A percentile compares a stretch with the other conserved stretches of the same genome.
Conservation (phyloP, 192 early-diverging fungal species). For the Podila horticola region DNA sequence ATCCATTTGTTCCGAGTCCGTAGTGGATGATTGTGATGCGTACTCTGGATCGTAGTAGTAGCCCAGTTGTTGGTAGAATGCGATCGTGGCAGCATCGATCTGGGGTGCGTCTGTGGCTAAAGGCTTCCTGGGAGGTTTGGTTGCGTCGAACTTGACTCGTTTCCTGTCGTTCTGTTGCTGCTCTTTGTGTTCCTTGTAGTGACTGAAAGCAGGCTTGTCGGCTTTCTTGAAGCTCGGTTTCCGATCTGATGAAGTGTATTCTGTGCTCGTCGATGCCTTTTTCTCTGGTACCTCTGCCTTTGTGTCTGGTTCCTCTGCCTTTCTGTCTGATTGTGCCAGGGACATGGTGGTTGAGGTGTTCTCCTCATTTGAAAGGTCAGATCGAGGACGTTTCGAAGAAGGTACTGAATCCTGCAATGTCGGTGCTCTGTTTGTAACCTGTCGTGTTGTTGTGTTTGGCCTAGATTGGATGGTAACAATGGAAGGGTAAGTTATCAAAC, state of each 20-base stretch:
- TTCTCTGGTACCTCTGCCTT: background rate
- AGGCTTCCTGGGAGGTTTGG: background rate
- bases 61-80: constrained; percentile 41
- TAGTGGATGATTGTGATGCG: background rate
- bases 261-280: background rate
- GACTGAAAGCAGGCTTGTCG: constrained; percentile 34
- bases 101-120: background rate
- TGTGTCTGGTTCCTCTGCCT: background rate
- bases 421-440: too few species aligned
- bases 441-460: background rate
- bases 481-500: background rate
- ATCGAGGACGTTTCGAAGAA: too few species aligned
- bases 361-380: too few species aligned
- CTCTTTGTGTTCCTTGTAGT: constrained; percentile 5
- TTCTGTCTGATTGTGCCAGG: too few species aligned
- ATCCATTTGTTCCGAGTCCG: background rate
- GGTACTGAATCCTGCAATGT: too few species aligned
- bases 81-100: constrained; percentile 37
- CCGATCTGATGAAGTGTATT: constrained; percentile 24
- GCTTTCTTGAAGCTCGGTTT: constrained; percentile 55
- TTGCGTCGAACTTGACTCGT: background rate
- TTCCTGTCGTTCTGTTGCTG: constrained; percentile 1
- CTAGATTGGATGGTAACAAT: background rate
- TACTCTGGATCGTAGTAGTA: constrained; percentile 44
- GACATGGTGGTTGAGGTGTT: too few species aligned